Evolutionary conservation across 371 early-diverging fungal genomes (phyloP), one percentile per base, ranked within the genome.

Genomic region (Mucor plumbeus): DNA sequence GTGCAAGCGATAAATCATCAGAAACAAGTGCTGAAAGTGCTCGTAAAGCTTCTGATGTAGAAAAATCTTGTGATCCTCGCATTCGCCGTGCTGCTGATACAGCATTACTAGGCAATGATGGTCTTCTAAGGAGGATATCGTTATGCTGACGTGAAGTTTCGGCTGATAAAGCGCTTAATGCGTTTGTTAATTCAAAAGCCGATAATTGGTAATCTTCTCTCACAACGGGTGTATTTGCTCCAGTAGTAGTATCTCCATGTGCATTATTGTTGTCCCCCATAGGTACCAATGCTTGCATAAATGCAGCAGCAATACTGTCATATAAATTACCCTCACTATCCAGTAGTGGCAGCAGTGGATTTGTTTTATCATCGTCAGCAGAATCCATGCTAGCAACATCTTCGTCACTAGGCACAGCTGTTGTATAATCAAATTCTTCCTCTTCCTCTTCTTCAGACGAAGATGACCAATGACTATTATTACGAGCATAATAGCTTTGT

Each of bases 381-480:
- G 77, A 77, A 7, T 79, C 48, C 8, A 43, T 43, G 21, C 19
- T 48, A 17, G n/a, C 43, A 7, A 21, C 7, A 17, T 48, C 80
- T 26, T 73, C 72, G 7, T 73, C 67, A 39, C 67, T 53, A 13
- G 53, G 68, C 10, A 75, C 72, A n/a, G 55, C 55, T 10, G 43
- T 65, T 5, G 61, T 67, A 55, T 64, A 70, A 41, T 74, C 63
- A 68, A 72, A 71, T 7, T 70, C 78, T 26, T 71, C 66, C 9
- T 78, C 76, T 9, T 76, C 75, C 9, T 80, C 79, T 14, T 80
- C 80, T 26, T 80, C 76, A 21, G 79, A 80, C 5, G 75, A 69
- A 6, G 80, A 74, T 3, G 77, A 72, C 80, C 81, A 79, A 36
- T 67, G 64, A 59, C 64, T 68, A 14, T 56, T 3, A 44, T 78